phyloP scores from a whole-genome alignment of 1,139 yeast genomes.

The Debaryomyces singareniensis region DNA sequence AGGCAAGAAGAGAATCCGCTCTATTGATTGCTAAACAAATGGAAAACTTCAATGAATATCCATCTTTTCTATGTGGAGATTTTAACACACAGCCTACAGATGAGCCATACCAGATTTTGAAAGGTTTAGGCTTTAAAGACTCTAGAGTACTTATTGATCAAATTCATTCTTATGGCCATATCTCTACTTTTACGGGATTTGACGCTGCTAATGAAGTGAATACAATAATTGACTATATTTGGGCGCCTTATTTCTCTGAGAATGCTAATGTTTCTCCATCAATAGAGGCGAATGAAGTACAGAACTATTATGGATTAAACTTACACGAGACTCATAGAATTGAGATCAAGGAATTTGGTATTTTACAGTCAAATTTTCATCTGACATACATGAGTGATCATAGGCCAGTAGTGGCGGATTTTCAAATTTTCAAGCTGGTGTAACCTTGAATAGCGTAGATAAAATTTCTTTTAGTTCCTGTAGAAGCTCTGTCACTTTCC shows the following conservation, averaged over 20 bases:
- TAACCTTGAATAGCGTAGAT: too few relatives aligned
- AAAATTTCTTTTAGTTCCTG: too few relatives aligned
- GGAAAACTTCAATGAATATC: constrained; percentile 30
- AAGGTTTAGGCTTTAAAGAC: constrained; percentile 31
- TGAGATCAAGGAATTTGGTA: constrained; percentile 25
- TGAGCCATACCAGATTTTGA: constrained; percentile 39
- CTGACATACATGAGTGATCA: constrained; percentile 41
- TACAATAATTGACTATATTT: constrained; percentile 43
- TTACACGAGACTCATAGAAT: constrained; percentile 11
- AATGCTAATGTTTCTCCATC: constrained; percentile 4
- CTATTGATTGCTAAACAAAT: constrained; percentile 38
- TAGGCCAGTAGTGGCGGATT: constrained; percentile 40
- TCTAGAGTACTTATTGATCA: constrained; percentile 14
- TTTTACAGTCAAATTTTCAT: constrained; percentile 35
- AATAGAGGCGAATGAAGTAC: constrained; percentile 1
- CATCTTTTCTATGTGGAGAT: constrained; percentile 44
- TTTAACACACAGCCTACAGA: constrained; percentile 51
- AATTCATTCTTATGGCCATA: constrained; percentile 32
- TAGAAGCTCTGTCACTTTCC: too few relatives aligned
- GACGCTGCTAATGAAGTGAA: constrained; percentile 17
- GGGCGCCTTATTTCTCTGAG: constrained; percentile 24
- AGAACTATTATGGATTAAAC: constrained; percentile 1
- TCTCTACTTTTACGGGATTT: constrained; percentile 43
- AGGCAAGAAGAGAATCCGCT: constrained; percentile 44
- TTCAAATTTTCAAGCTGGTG: not conserved